Percentiles rank a stretch among this genome's conserved stretches.
Conservation (phyloP, 2,329 filamentous ascomycete species). For the Rhynchosporium agropyri region DNA sequence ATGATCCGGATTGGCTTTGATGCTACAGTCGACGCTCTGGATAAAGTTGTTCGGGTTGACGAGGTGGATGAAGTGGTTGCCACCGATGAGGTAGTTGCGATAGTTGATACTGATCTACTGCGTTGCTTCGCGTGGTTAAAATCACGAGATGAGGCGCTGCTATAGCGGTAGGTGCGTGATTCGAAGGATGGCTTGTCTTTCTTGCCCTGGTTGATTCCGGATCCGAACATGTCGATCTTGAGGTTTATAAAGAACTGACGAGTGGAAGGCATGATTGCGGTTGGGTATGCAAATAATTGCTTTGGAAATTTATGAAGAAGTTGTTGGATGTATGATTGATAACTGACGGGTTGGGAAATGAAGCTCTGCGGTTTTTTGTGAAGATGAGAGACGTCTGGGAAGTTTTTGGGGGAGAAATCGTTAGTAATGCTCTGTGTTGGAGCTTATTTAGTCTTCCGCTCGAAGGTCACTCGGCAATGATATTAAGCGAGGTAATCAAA, state of each 20-base stretch:
- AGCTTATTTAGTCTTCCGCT: too few species aligned
- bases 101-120: not conserved
- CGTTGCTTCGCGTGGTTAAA: slow-evolving; percentile 6
- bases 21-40: not conserved
- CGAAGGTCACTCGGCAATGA: too few species aligned
- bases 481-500: too few species aligned
- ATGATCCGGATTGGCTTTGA: not conserved
- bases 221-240: not conserved
- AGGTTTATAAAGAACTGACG: slow-evolving; percentile 1
- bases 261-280: slow-evolving; percentile 7
- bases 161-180: slow-evolving; percentile 14
- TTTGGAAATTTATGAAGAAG: too few species aligned
- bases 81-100: not conserved
- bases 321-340: too few species aligned
- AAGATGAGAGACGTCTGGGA: too few species aligned
- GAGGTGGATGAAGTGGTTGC: not conserved
- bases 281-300: not conserved
- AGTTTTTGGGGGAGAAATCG: too few species aligned
- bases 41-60: not conserved
- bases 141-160: slow-evolving; percentile 1
- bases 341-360: too few species aligned
- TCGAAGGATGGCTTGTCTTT: slow-evolving; percentile 6
- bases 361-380: too few species aligned
- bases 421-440: too few species aligned
- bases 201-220: slow-evolving; percentile 1